Base-by-base conservation (phyloP, 2,329 filamentous ascomycete genomes). In the Thelonectria olida region DNA sequence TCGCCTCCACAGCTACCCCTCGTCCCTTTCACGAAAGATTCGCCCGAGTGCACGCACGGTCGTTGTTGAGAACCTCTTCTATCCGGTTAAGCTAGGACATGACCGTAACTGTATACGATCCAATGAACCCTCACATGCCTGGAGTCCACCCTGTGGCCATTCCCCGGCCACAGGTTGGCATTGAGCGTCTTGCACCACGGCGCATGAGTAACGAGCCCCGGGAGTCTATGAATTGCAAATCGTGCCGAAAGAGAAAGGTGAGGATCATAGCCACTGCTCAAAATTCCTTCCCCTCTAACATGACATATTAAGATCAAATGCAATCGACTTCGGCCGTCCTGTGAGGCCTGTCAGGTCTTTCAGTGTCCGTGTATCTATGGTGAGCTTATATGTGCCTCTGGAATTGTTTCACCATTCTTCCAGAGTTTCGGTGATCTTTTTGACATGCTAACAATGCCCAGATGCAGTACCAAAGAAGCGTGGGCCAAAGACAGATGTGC, bases 181-280 rank as follows among this genome's bases (percentile, higher is more conserved):
- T 95, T 76, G 90, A 94, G 79, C 88, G 92, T 63, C 81, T 95
- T 67, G 90, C 91, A 23, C 84, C 89, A 55, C 88, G 90, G 65
- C 88, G 90, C 41, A 82, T 88, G 78, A 88, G 85, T 77, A 90
- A 87, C 71, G 91, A 96, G 76, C 92, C 91, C 39, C 88, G 91
- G 72, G 93, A 96, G 82, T 92, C 91, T 31, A 97, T 97, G 93
- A 97, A 97, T 77, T 97, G 93, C 87, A 96, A 97, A 78, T 96
- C 92, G 58, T 97, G 93, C 82, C 88, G 93, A 69, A 96, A 96
- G 79, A 86, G 93, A 80, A 97, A 97, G 90, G 92, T 95, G 45
- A 67, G 60, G 38, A 25, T 55, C 62, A 47, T 55, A 66, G 52
- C 63, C 54, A 54, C 58, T 27, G 17, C 50, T n/a, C 31, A 15